Evolutionary conservation across 768 basidiomycete genomes (phyloP).

Genomic region (Mrakia hoshinonis): DNA sequence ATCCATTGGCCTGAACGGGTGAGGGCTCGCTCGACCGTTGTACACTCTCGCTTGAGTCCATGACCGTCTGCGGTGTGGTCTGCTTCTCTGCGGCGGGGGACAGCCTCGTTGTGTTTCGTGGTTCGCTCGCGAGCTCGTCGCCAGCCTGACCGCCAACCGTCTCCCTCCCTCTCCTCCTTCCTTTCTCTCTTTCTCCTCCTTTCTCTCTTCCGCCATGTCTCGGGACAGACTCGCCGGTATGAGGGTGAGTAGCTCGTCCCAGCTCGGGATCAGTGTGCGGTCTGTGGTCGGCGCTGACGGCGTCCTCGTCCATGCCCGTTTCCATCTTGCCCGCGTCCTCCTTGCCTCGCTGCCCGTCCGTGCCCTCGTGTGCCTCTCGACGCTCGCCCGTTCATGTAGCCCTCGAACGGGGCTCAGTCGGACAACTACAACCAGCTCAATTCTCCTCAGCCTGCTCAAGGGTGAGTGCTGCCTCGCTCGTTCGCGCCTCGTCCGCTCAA

Average conservation of each 20-base stretch:
- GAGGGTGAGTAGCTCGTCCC: slow-evolving; percentile 16
- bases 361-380: not conserved
- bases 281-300: not conserved
- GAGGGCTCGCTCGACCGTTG: too few relatives aligned
- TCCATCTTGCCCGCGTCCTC: not conserved
- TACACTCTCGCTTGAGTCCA: too few relatives aligned
- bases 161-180: not conserved
- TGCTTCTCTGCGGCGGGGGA: too few relatives aligned
- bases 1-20: too few relatives aligned
- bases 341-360: not conserved
- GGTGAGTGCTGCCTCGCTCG: not conserved
- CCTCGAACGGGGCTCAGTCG: not conserved
- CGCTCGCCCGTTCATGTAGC: not conserved
- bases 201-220: slow-evolving; percentile 14
- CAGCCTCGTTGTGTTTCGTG: too few relatives aligned
- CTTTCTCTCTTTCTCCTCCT: not conserved
- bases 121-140: too few relatives aligned
- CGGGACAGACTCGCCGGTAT: slow-evolving; percentile 25
- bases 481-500: not conserved
- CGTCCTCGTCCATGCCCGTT: not conserved
- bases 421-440: slow-evolving; percentile 18
- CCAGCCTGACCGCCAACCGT: not conserved
- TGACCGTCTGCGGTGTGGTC: too few relatives aligned
- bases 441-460: not conserved
- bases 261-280: not conserved